Evolutionary conservation across 2,329 filamentous ascomycete genomes (phyloP), one percentile per base, ranked within the genome.

Genomic region (Penicillium sclerotiorum): DNA sequence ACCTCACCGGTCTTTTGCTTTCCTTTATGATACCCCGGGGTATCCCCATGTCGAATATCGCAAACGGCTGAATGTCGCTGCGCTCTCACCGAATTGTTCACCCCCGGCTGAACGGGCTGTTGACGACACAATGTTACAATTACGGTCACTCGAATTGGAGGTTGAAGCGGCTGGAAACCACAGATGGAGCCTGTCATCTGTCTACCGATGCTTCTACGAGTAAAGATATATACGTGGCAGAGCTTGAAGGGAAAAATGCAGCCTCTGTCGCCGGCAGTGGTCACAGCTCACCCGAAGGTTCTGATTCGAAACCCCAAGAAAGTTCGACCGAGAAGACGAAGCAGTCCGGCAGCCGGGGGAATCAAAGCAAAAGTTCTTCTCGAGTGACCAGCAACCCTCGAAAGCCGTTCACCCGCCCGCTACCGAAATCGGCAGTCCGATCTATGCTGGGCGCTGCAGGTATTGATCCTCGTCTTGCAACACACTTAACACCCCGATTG

Each of bases 31-130:
- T n/a, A n/a, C n/a, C n/a, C n/a, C n/a, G n/a, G n/a, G n/a, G n/a
- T n/a, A n/a, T n/a, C 23, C 50, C 48, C 50, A 65, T 66, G 64
- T 50, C 55, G 61, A 45, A 30, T 28, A 51, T 52, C 37, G 53
- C 45, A 42, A 45, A 48, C 41, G 55, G 49, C 68, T 72, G 69
- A 68, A 72, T 72, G 69, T 70, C 59, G 60, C 56, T 58, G 57
- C 61, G 69, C 63, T 57, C 63, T 49, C 60, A 60, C 33, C 56
- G 55, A 50, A 48, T 68, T 39, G 58, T 63, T 57, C 67, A 60
- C 47, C 58, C 56, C 50, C 64, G 64, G 61, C 55, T 64, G 33
- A 62, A 58, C 55, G 61, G 62, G 55, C 58, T 66, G 45, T 55
- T 57, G 15, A 61, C 58, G 43, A 27, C 53, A 32, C 56, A 45